Percentiles rank a stretch among this genome's conserved stretches.
Conservation (phyloP, 176 grass and related monocot genomes). For the Lolium multiflorum region DNA sequence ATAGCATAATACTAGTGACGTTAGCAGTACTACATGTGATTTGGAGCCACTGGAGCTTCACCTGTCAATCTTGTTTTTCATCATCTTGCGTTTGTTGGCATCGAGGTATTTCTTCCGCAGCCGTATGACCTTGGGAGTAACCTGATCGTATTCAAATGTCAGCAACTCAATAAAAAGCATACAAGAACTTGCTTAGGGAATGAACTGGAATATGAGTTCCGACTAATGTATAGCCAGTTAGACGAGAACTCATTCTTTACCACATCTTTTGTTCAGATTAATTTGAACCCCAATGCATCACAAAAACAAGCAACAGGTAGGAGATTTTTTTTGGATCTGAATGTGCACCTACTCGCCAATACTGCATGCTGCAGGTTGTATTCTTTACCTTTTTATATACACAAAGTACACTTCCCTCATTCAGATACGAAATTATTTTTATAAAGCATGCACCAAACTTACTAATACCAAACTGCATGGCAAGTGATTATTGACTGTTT, state of each 20-base stretch:
- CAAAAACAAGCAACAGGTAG: conserved; percentile 4
- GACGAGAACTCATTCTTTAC: background rate
- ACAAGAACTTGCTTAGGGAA: conserved; percentile 7
- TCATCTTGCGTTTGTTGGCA: conserved; percentile 95
- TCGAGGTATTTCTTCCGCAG: conserved; percentile 95
- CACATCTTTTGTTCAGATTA: conserved; percentile 16
- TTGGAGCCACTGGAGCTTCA: conserved; percentile 40
- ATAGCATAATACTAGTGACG: conserved; percentile 20
- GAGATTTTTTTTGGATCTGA: background rate
- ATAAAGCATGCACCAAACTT: background rate
- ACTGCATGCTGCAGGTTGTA: background rate
- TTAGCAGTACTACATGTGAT: conserved; percentile 34
- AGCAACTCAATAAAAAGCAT: conserved; percentile 34
- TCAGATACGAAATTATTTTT: background rate
- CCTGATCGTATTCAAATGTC: conserved; percentile 55
- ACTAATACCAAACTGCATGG: conserved; percentile 3
- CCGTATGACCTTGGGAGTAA: conserved; percentile 88
- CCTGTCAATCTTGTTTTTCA: conserved; percentile 82
- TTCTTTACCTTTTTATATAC: background rate
- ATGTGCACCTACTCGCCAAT: background rate
- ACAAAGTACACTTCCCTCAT: background rate
- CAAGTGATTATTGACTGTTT: conserved; percentile 6
- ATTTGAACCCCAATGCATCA: background rate
- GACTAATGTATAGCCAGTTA: background rate
- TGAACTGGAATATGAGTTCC: background rate